These are phyloP conservation scores for Grosmannia clavigera DNA, from an alignment of 2,329 filamentous ascomycete species.

Conservation along the genomic window DNA sequence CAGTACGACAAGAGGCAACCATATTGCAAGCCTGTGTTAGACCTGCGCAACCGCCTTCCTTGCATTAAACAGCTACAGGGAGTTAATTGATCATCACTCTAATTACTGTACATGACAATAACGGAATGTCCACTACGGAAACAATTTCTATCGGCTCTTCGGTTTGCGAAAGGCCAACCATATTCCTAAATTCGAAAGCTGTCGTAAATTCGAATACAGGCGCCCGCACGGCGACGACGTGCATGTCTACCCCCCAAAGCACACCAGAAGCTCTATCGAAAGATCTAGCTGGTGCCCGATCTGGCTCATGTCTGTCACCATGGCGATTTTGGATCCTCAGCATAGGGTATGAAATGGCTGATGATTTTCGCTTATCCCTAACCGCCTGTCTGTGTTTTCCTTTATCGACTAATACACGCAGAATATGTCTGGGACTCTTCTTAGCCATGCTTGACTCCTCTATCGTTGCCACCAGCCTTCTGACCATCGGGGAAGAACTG, in stretches of 20 bases:
- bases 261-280: neutral
- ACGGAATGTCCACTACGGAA: neutral
- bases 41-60: too few relatives aligned
- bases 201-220: neutral
- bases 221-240: too few relatives aligned
- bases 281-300: neutral
- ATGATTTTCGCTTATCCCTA: neutral
- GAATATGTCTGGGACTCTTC: conserved; percentile 39
- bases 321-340: conserved; percentile 11
- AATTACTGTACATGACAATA: neutral
- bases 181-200: neutral
- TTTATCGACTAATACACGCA: conserved; percentile 13
- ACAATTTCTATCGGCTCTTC: neutral
- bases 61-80: too few relatives aligned
- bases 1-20: neutral
- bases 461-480: conserved; percentile 46
- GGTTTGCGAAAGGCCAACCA: neutral
- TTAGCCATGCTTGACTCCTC: conserved; percentile 47
- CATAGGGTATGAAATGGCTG: conserved; percentile 6
- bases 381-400: too few relatives aligned
- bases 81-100: too few relatives aligned
- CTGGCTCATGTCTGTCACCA: neutral
- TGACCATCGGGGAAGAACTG: conserved; percentile 42
- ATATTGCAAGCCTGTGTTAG: too few relatives aligned
- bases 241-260: neutral